These are phyloP conservation scores for Larix sibirica DNA, from an alignment of 83 land plant species.

Conservation along the genomic window DNA sequence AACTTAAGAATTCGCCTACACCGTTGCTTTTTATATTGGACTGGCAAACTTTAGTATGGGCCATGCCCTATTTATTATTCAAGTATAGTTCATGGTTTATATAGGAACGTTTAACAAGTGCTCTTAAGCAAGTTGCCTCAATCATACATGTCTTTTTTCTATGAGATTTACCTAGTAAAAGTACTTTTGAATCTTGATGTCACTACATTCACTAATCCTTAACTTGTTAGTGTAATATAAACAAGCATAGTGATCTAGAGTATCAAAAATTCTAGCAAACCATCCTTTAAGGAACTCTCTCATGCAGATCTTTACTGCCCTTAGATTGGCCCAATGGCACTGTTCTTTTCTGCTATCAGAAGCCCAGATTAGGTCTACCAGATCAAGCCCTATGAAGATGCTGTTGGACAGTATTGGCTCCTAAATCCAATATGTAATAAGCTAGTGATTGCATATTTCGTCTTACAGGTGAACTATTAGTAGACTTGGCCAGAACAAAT, in stretches of 20 bases:
- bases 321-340: background rate
- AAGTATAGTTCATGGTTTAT: constrained; percentile 1
- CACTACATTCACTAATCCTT: constrained; percentile 3
- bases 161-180: background rate
- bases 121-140: background rate
- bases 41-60: background rate
- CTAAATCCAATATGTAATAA: background rate
- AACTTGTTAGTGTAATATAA: background rate
- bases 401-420: background rate
- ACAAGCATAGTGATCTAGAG: background rate
- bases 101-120: background rate
- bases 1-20: background rate
- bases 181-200: background rate
- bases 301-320: background rate
- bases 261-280: background rate
- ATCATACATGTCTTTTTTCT: background rate
- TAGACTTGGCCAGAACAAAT: background rate
- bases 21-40: background rate
- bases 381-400: background rate
- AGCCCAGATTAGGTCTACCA: background rate
- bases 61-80: background rate
- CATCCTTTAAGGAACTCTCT: background rate
- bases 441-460: background rate
- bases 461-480: background rate
- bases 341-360: background rate